Base-by-base conservation (phyloP, 148 eudicot genomes). In the Vaccinium macrocarpon region DNA sequence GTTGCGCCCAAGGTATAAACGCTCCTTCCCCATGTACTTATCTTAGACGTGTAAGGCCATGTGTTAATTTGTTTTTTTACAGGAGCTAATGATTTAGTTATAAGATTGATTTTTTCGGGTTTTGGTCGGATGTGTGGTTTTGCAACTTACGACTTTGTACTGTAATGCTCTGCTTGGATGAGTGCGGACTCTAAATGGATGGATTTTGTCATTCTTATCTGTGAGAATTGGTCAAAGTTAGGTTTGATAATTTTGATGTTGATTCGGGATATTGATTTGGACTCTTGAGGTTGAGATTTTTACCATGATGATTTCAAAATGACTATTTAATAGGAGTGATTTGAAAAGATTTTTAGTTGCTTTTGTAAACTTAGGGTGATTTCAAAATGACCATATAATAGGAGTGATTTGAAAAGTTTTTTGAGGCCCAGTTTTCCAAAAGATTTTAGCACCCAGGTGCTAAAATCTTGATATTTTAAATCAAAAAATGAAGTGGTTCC, bases 1-100 rank as follows among this genome's bases (percentile, higher is more conserved):
- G 94, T 96, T 90, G 93, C 98, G 4, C 97, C 98, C 11, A 96
- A 93, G 97, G 98, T 84, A 49, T 62, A 42, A 42, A 19, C 32
- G 4, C 68, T 25, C n/a, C 32, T 18, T 8, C 35, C 51, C 38
- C 9, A 9, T 8, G 18, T 74, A 46, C 19, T 46, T 74, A 18
- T 9, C 25, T 16, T 8, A 42, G 25, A 18, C 46, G 23, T 61
- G 5, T 6, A 19, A 18, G 72, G 6, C 18, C 50, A 48, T 49
- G 19, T 71, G 16, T 84, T 68, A 23, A 23, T 14, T 42, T 15
- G 5, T 77, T 78, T 7, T 7, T 42, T 49, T 51, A 42, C 35
- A 18, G 49, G 75, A 21, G 19, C 12, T 38, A 16, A n/a, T 42
- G 13, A 32, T 19, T 46, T 71, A 52, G 59, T 29, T 77, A 16